Conservation (phyloP, 1,284 basidiomycete genomes). For the Stereum hirsutum region DNA sequence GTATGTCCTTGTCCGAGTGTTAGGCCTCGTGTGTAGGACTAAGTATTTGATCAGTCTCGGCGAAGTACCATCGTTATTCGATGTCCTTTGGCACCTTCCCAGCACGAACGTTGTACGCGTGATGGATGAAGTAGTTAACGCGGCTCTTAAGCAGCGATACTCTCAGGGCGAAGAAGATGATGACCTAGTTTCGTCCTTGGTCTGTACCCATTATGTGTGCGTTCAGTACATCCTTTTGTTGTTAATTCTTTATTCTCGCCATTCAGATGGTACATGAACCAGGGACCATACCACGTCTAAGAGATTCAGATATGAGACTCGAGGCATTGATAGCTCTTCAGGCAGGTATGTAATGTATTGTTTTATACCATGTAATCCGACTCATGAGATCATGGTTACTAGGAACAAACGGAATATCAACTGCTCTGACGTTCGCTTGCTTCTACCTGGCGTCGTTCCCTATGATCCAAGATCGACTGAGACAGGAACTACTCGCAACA, state of each 20-base stretch:
- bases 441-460: not conserved
- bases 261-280: too few relatives aligned
- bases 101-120: not conserved
- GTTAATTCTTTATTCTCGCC: too few relatives aligned
- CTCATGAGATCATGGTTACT: not conserved
- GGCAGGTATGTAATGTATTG: not conserved
- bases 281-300: too few relatives aligned
- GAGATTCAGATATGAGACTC: not conserved
- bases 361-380: too few relatives aligned
- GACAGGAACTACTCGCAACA: not conserved
- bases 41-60: too few relatives aligned
- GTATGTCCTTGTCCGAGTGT: not conserved
- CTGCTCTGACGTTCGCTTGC: not conserved
- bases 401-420: not conserved
- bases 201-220: too few relatives aligned
- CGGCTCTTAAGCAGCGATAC: not conserved
- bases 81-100: not conserved
- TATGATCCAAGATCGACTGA: not conserved
- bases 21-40: too few relatives aligned
- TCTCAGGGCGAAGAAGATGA: not conserved
- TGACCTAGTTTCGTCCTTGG: not conserved
- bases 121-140: not conserved
- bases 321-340: not conserved
- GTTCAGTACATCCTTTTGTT: too few relatives aligned
- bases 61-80: not conserved